Percentiles rank a stretch among this genome's conserved stretches.
phyloP scores from a whole-genome alignment of 2,329 filamentous ascomycete genomes.

The Pseudocercospora musae region DNA sequence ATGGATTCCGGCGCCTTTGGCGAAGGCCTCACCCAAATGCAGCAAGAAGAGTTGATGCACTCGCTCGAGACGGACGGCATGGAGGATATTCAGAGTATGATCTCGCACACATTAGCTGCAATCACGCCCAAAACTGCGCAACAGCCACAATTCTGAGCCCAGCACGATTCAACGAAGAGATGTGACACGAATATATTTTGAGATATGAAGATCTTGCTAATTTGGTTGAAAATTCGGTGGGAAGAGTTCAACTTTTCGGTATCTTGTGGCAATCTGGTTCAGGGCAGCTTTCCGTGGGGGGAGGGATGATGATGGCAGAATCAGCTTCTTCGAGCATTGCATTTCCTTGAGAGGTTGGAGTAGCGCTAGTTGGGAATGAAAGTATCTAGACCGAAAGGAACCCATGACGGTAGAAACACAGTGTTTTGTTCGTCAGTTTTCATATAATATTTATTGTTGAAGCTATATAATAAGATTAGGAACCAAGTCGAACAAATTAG shows the following conservation, averaged over 20 bases:
- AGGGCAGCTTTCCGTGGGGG: not conserved
- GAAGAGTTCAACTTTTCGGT: not conserved
- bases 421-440: too few relatives aligned
- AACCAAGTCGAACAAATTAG: too few relatives aligned
- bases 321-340: slow-evolving; percentile 1
- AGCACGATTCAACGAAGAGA: not conserved
- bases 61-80: slow-evolving; percentile 38
- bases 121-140: slow-evolving; percentile 28
- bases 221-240: not conserved
- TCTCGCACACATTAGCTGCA: slow-evolving; percentile 28
- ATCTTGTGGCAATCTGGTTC: not conserved
- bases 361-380: too few relatives aligned
- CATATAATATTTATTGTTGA: too few relatives aligned
- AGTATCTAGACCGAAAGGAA: too few relatives aligned
- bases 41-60: slow-evolving; percentile 39
- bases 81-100: slow-evolving; percentile 39
- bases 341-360: not conserved
- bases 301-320: not conserved
- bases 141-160: slow-evolving; percentile 7
- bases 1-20: slow-evolving; percentile 32
- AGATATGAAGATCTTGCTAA: not conserved
- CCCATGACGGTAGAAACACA: too few relatives aligned
- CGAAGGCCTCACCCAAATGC: slow-evolving; percentile 33
- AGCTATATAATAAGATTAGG: too few relatives aligned
- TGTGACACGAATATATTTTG: not conserved